Percentiles rank a stretch among this genome's conserved stretches.
Conservation (phyloP, 2,329 filamentous ascomycete genomes). For the Fusarium chlamydosporum region DNA sequence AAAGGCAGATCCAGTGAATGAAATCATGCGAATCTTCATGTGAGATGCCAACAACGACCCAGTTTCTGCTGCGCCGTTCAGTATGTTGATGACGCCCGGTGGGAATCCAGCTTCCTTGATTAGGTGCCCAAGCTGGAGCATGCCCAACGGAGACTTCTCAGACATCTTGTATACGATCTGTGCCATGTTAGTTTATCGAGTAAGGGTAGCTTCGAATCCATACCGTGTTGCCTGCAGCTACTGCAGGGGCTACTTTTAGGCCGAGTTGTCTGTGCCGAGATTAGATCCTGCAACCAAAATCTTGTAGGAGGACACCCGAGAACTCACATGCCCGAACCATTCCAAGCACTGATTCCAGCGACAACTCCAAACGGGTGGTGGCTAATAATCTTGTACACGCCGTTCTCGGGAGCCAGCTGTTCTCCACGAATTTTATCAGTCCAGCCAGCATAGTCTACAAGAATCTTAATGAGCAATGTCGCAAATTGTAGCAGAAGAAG, state of each 20-base stretch:
- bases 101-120: conserved; percentile 8
- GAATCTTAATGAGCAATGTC: background rate
- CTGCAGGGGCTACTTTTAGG: background rate
- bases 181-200: background rate
- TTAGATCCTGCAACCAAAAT: background rate
- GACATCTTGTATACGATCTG: conserved; percentile 3
- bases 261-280: background rate
- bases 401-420: background rate
- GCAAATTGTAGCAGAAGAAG: background rate
- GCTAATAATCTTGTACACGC: conserved; percentile 13
- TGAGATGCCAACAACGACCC: conserved; percentile 7
- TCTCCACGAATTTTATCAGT: conserved; percentile 8
- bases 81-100: conserved; percentile 7
- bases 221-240: conserved; percentile 12
- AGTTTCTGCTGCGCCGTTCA: conserved; percentile 3
- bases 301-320: accelerated
- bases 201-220: accelerated
- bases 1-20: conserved; percentile 7
- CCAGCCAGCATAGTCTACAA: conserved; percentile 8
- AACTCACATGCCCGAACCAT: background rate
- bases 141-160: conserved; percentile 9
- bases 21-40: conserved; percentile 9
- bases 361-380: conserved; percentile 8
- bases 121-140: background rate
- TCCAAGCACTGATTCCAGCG: conserved; percentile 4